A percentile compares a stretch with the other conserved stretches of the same genome.
Conservation (phyloP, 345 rosid species). For the Gossypium ekmanianum region DNA sequence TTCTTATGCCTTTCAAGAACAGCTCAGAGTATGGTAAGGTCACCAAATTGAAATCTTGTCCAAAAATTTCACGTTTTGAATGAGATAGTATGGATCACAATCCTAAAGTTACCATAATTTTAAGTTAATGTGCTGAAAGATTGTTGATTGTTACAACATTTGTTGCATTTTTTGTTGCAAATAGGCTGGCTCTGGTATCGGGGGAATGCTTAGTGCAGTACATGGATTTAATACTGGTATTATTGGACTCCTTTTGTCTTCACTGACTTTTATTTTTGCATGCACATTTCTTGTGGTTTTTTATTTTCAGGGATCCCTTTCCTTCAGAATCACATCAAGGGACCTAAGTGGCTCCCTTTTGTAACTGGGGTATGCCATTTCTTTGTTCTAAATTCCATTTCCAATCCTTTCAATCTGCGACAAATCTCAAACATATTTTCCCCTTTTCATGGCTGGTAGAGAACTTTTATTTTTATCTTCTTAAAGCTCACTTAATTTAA, state of each 20-base stretch:
- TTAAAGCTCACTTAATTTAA: background rate
- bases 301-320: slow-evolving; percentile 63
- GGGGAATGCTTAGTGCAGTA: slow-evolving; percentile 85
- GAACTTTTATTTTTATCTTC: slow-evolving; percentile 1
- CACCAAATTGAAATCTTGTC: background rate
- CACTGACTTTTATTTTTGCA: background rate
- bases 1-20: slow-evolving; percentile 3
- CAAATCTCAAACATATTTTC: background rate
- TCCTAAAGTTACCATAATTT: background rate
- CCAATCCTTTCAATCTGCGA: background rate
- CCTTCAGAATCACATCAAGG: slow-evolving; percentile 63
- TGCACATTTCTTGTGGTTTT: slow-evolving; percentile 12
- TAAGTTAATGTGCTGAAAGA: background rate
- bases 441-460: background rate
- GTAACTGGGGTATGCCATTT: slow-evolving; percentile 54
- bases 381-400: slow-evolving; percentile 1
- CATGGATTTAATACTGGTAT: slow-evolving; percentile 79
- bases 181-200: slow-evolving; percentile 87
- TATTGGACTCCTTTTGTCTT: slow-evolving; percentile 13
- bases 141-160: background rate
- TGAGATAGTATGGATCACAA: background rate
- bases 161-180: slow-evolving; percentile 10
- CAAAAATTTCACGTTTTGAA: background rate
- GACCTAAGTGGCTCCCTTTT: slow-evolving; percentile 87
- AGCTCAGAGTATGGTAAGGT: background rate